Evolutionary conservation across 2,329 filamentous ascomycete species (phyloP), one percentile per base, ranked within the genome.

Genomic region (Colletotrichum ledebouriae): DNA sequence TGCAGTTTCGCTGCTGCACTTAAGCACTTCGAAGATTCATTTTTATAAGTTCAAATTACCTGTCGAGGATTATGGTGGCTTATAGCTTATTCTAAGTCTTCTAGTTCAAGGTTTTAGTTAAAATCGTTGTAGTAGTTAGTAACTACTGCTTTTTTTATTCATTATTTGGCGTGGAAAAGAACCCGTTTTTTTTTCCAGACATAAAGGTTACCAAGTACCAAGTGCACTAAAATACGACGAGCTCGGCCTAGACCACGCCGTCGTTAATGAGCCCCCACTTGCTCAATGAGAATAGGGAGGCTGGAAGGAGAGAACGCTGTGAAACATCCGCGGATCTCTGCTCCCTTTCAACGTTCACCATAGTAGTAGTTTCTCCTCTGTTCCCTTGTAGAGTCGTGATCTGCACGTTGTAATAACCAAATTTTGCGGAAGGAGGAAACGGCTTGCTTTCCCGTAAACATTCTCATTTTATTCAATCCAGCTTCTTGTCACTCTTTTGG

Each of bases 241-340:
- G 47, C 33, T 34, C 20, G 65, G 61, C 34, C 61, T 66, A 34
- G 61, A 52, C 49, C 55, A 39, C 41, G 34, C 44, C 34, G 53
- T 49, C 34, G 49, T 59, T 61, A 68, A 68, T 65, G 55, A 53
- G 49, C 50, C 53, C 25, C 60, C 39, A 53, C 15, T 47, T 64
- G 17, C 17, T 17, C 17, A 17, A 17, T 37, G 7, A 56, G 56
- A 50, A 42, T 50, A 60, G 42, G 34, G 55, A 60, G 62, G 41
- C 41, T 60, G 61, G 65, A 59, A 65, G 42, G 50, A 56, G 49
- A 64, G 53, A 47, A 49, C 39, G 17, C n/a, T n/a, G 17, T 22
- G 39, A 33, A 29, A 44, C 55, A 41, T 34, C 46, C 46, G 15
- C 25, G 42, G 20, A 44, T 57, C 39, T 17, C 53, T 29, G 29